Evolutionary conservation across 257 asterid species (phyloP), one percentile per base, ranked within the genome.

Genomic region (Solanum raphanifolium): DNA sequence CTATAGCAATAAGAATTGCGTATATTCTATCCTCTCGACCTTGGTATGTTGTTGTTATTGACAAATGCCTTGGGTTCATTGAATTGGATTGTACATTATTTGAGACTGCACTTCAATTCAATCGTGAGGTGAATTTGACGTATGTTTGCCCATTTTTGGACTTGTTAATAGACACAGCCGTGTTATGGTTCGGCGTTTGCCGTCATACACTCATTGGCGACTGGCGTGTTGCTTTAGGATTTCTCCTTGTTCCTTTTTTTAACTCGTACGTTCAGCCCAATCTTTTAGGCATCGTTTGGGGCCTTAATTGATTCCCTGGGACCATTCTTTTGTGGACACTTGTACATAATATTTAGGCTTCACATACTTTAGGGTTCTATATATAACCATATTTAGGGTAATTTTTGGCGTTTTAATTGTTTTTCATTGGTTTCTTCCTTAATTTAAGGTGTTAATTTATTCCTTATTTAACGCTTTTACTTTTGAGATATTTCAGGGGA

Each of bases 401-500:
- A 25, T 36, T 36, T 25, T 65, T 23, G 34, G 13, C 23, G 38
- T 15, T 79, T 25, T 27, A 79, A 46, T 43, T 79, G 58, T 48
- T 5, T 48, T 12, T 32, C 27, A 9, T 16, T 81, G 36, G 10
- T 29, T 13, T 46, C 3, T 81, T 18, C 36, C 41, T 79, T 48
- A 48, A 46, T 82, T 48, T 81, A 6, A 9, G 41, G 29, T n/a
- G 1, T 81, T 5, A 48, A 81, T 46, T 48, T 8, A 18, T 48
- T 81, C 36, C 16, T 29, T 81, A 16, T 16, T 76, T 82, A 82
- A 82, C 69, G 10, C 43, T 82, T 82, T 82, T 31, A 11, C 69
- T 82, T 81, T 82, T 79, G 85, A 31, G 85, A 31, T 82, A 82
- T 82, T 82, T 48, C 85, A 82, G 85, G 85, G 82, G 83, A 18